phyloP scores from a whole-genome alignment of 768 basidiomycete genomes.

The Suillus americanus region DNA sequence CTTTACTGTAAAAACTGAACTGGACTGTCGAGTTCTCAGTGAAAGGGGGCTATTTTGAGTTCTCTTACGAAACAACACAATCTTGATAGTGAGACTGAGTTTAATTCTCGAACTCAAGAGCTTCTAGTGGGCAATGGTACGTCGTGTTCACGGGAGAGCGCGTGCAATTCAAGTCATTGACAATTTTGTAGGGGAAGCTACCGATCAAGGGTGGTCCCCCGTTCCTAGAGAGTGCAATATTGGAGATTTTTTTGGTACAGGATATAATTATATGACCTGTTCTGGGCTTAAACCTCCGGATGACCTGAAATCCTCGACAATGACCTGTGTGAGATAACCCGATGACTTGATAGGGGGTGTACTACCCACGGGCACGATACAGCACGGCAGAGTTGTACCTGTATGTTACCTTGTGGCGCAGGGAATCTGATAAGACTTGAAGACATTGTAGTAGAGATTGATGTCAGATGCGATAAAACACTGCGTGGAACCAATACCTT shows the following conservation, averaged over 20 bases:
- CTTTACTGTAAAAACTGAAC: slow-evolving; percentile 95
- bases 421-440: not conserved
- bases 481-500: slow-evolving; percentile 43
- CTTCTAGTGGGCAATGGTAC: slow-evolving; percentile 92
- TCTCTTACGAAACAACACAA: slow-evolving; percentile 88
- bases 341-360: not conserved
- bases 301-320: slow-evolving; percentile 93
- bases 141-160: slow-evolving; percentile 27
- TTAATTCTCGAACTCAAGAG: slow-evolving; percentile 90
- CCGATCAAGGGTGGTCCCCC: slow-evolving; percentile 77
- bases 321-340: slow-evolving; percentile 89
- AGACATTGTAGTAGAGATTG: not conserved
- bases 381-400: not conserved
- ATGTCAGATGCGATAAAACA: not conserved
- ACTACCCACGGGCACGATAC: not conserved
- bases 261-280: slow-evolving; percentile 63
- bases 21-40: slow-evolving; percentile 86
- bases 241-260: slow-evolving; percentile 57
- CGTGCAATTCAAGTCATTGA: not conserved
- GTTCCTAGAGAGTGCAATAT: slow-evolving; percentile 87
- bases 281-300: slow-evolving; percentile 89
- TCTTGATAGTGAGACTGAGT: slow-evolving; percentile 82
- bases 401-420: not conserved
- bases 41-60: slow-evolving; percentile 89
- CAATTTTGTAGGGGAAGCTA: slow-evolving; percentile 73